Evolutionary conservation across 2,329 filamentous ascomycete species (phyloP).

Genomic region (Clonostachys rhizophaga): DNA sequence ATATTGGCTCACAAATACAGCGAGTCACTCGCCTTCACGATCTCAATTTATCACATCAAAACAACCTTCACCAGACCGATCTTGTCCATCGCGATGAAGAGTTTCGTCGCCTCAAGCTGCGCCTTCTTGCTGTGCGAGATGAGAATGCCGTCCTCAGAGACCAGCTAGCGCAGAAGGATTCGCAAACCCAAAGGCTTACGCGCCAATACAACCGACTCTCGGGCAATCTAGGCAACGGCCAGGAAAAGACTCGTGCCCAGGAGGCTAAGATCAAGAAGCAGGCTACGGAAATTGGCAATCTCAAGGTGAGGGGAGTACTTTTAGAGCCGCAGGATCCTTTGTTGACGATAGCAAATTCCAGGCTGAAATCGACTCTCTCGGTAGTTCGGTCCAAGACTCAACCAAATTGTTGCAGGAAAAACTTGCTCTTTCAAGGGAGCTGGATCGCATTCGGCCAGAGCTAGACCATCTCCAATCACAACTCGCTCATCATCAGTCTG

Average conservation of each 20-base stretch:
- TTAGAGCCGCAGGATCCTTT: no score
- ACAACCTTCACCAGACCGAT: conserved; percentile 58
- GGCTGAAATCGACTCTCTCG: conserved; percentile 69
- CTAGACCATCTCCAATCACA: conserved; percentile 52
- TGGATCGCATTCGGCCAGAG: conserved; percentile 49
- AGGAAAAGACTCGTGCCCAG: conserved; percentile 35
- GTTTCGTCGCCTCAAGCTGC: conserved; percentile 63
- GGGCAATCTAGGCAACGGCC: conserved; percentile 35
- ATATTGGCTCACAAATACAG: conserved; percentile 17
- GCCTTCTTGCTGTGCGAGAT: conserved; percentile 66
- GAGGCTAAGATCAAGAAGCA: conserved; percentile 44
- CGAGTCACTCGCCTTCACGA: conserved; percentile 39
- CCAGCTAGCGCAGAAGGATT: conserved; percentile 54
- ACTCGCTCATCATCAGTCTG: conserved; percentile 55
- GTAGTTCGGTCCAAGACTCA: conserved; percentile 62
- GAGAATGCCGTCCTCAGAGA: conserved; percentile 67
- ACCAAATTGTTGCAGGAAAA: conserved; percentile 62
- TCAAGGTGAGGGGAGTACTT: conserved; percentile 31
- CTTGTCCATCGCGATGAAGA: conserved; percentile 72
- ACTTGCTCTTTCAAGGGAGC: conserved; percentile 43
- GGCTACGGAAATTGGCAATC: conserved; percentile 37
- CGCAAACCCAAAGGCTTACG: conserved; percentile 46
- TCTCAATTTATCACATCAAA: conserved; percentile 68
- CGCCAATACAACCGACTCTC: conserved; percentile 31
- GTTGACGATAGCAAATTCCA: conserved; percentile 20